phyloP scores from a whole-genome alignment of 2,329 filamentous ascomycete genomes.

The Ilyonectria destructans region DNA sequence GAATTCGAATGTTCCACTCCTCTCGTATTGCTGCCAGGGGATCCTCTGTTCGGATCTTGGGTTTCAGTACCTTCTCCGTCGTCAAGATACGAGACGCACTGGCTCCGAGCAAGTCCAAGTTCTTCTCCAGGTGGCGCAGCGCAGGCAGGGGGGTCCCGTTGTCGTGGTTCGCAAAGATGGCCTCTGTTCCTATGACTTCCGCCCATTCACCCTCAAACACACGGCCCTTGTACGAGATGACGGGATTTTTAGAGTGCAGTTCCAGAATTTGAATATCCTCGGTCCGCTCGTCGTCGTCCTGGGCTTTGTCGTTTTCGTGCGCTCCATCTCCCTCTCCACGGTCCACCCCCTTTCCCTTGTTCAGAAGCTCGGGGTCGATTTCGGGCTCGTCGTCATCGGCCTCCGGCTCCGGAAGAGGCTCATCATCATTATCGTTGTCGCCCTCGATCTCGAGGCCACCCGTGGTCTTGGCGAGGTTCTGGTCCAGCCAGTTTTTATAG shows the following conservation, averaged over 20 bases:
- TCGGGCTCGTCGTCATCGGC: conserved; percentile 52
- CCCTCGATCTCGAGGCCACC: conserved; percentile 32
- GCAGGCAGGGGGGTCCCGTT: conserved; percentile 66
- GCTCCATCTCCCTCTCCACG: conserved; percentile 28
- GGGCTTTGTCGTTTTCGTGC: conserved; percentile 38
- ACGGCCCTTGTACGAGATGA: conserved; percentile 85
- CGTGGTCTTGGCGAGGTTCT: conserved; percentile 42
- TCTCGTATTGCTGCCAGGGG: conserved; percentile 58
- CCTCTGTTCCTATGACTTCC: conserved; percentile 86
- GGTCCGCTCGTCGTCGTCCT: conserved; percentile 29
- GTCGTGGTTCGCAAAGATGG: conserved; percentile 76
- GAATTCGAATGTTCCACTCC: conserved; percentile 63
- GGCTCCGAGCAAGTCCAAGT: conserved; percentile 81
- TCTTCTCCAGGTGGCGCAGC: conserved; percentile 67
- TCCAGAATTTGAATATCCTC: conserved; percentile 84
- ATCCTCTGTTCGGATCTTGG: conserved; percentile 57
- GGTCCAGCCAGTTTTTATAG: conserved; percentile 60
- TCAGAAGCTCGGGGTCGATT: conserved; percentile 45
- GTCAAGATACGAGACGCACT: conserved; percentile 81
- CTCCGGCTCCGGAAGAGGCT: conserved; percentile 54
- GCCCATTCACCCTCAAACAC: conserved; percentile 88
- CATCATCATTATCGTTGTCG: conserved; percentile 52
- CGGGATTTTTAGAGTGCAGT: conserved; percentile 81
- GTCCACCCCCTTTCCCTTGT: conserved; percentile 41
- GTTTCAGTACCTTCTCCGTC: conserved; percentile 73